These are phyloP conservation scores for Hsuehochloa calcarea DNA, from an alignment of 176 grass and related monocot species.

Conservation along the genomic window DNA sequence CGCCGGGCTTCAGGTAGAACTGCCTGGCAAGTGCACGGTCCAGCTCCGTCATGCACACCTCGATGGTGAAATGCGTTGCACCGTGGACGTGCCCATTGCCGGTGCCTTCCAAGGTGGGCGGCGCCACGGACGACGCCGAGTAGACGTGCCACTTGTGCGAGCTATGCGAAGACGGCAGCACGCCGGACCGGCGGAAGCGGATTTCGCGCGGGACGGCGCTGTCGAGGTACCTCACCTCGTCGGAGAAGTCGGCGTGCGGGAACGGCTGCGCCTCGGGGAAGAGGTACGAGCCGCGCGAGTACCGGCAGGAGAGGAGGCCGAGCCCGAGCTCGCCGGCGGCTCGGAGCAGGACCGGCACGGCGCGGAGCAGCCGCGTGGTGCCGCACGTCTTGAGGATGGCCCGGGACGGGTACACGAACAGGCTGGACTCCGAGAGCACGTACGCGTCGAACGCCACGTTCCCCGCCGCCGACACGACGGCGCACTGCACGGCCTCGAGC, in stretches of 20 bases:
- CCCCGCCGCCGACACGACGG: constrained; percentile 42
- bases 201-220: constrained; percentile 13
- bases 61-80: neutral
- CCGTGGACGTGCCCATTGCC: neutral
- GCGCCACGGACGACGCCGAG: constrained; percentile 5
- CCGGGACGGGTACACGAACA: constrained; percentile 43
- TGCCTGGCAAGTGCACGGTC: neutral
- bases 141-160: constrained; percentile 41
- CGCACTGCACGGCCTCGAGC: constrained; percentile 42
- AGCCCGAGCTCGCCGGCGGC: constrained; percentile 22
- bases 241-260: constrained; percentile 41
- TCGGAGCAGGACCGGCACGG: constrained; percentile 29
- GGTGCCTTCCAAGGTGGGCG: neutral
- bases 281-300: constrained; percentile 40
- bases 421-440: constrained; percentile 53
- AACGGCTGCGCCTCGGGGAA: constrained; percentile 46
- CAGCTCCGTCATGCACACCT: constrained; percentile 54
- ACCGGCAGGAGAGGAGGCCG: constrained; percentile 30
- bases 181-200: neutral
- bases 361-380: constrained; percentile 35
- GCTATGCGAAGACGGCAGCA: neutral
- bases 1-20: constrained; percentile 31
- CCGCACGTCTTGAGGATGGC: constrained; percentile 50
- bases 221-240: constrained; percentile 44
- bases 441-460: constrained; percentile 37